phyloP scores from a whole-genome alignment of 164 flowering plant genomes.

The Aristolochia californica region DNA sequence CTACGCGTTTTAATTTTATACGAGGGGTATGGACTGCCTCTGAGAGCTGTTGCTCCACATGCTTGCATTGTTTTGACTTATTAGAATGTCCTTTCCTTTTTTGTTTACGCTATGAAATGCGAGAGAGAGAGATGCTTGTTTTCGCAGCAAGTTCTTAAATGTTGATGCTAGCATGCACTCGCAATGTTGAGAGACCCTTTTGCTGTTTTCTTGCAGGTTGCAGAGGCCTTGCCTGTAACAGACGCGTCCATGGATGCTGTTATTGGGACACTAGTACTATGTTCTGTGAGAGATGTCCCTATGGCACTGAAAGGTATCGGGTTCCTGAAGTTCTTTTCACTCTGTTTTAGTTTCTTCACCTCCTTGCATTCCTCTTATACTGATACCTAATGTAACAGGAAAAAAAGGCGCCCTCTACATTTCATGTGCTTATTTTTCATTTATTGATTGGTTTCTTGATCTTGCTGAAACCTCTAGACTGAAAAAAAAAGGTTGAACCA shows the following conservation, averaged over 20 bases:
- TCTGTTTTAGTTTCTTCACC: not conserved
- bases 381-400: too few relatives aligned
- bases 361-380: not conserved
- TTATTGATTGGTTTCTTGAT: not conserved
- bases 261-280: constrained; percentile 82
- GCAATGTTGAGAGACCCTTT: not conserved
- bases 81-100: not conserved
- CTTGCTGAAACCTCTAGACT: too few relatives aligned
- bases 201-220: constrained; percentile 45
- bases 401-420: too few relatives aligned
- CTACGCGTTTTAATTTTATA: constrained; percentile 35
- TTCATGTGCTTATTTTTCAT: not conserved
- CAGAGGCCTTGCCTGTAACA: constrained; percentile 60
- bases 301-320: constrained; percentile 51
- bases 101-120: not conserved
- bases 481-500: too few relatives aligned
- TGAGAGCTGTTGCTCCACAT: not conserved
- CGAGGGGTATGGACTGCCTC: constrained; percentile 44
- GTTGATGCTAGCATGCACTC: not conserved
- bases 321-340: not conserved
- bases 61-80: not conserved
- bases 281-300: constrained; percentile 70
- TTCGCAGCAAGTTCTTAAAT: not conserved
- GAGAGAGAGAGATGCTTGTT: not conserved
- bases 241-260: constrained; percentile 85